Percentiles rank a stretch among this genome's conserved stretches.
Conservation (phyloP, 2,329 filamentous ascomycete genomes). For the Alternaria sp. region DNA sequence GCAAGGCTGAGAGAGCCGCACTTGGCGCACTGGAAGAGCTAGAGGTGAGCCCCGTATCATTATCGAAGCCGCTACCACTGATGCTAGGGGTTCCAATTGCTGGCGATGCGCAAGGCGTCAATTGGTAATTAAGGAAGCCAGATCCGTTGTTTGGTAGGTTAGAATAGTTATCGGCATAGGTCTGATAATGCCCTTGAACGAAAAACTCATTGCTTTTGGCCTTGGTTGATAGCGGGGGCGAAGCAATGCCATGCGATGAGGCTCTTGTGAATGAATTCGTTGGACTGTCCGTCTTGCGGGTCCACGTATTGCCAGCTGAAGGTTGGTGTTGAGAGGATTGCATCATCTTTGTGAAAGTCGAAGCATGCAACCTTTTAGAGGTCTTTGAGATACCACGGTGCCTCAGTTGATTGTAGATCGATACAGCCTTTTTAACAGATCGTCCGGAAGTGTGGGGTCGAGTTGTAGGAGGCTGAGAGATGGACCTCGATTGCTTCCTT, state of each 20-base stretch:
- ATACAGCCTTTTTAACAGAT: constrained; percentile 39
- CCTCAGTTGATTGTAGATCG: constrained; percentile 31
- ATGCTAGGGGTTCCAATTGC: constrained; percentile 33
- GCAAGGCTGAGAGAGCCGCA: constrained; percentile 49
- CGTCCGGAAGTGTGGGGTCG: constrained; percentile 27
- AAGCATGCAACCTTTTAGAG: constrained; percentile 27
- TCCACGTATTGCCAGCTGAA: constrained; percentile 61
- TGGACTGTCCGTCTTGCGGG: constrained; percentile 58
- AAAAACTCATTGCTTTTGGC: constrained; percentile 35
- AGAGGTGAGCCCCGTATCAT: constrained; percentile 30
- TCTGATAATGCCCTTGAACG: constrained; percentile 29
- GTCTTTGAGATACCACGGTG: constrained; percentile 36
- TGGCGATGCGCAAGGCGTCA: constrained; percentile 47
- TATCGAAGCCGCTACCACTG: constrained; percentile 33
- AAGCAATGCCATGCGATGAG: constrained; percentile 41
- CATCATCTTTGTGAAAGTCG: constrained; percentile 61
- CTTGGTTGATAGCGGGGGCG: constrained; percentile 42
- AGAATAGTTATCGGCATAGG: constrained; percentile 36
- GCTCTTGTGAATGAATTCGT: constrained; percentile 61
- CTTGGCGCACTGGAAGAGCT: constrained; percentile 28
- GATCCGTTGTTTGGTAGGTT: constrained; percentile 24
- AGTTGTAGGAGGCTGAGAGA: constrained; percentile 48
- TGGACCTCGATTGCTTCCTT: constrained; percentile 35
- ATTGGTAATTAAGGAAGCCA: constrained; percentile 43
- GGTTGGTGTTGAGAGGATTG: constrained; percentile 59